Conservation (phyloP, 1,284 basidiomycete species). For the Pyrrhoderma lamaoense region DNA sequence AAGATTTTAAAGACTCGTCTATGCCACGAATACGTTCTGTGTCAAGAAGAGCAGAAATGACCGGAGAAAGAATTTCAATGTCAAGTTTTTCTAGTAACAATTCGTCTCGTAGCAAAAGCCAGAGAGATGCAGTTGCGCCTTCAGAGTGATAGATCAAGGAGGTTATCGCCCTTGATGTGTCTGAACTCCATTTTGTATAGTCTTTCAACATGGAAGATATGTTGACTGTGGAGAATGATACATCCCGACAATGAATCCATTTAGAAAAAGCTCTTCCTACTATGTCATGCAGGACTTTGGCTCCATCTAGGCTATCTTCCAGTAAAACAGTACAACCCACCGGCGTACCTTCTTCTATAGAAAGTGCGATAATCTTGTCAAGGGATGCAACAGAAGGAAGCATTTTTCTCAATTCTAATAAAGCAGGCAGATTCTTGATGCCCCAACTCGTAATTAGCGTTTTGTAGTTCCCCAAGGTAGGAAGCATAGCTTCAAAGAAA, state of each 20-base stretch:
- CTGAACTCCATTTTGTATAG: constrained; percentile 9
- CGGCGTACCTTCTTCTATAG: constrained; percentile 9
- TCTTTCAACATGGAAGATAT: not conserved
- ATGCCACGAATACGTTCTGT: not conserved
- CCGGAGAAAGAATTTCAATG: not conserved
- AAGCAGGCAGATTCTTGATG: constrained; percentile 1
- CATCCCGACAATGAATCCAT: not conserved
- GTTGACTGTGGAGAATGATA: too few species aligned
- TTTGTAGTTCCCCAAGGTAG: not conserved
- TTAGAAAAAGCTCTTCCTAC: constrained; percentile 8
- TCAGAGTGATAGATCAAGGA: constrained; percentile 13
- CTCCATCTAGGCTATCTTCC: not conserved
- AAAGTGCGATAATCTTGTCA: constrained; percentile 4
- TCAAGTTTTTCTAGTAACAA: not conserved
- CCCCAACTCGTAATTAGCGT: constrained; percentile 1
- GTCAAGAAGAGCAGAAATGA: constrained; percentile 7
- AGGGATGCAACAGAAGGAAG: constrained; percentile 2
- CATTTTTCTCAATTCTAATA: constrained; percentile 1
- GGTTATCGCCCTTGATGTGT: constrained; percentile 7
- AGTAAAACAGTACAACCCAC: constrained; percentile 11
- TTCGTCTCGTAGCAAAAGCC: constrained; percentile 7
- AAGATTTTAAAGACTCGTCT: not conserved
- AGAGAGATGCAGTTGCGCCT: constrained; percentile 7
- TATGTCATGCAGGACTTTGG: not conserved
- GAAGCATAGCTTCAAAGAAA: constrained; percentile 1